Conservation (phyloP, 371 early-diverging fungal genomes). For the Nosema muscidifuracis region DNA sequence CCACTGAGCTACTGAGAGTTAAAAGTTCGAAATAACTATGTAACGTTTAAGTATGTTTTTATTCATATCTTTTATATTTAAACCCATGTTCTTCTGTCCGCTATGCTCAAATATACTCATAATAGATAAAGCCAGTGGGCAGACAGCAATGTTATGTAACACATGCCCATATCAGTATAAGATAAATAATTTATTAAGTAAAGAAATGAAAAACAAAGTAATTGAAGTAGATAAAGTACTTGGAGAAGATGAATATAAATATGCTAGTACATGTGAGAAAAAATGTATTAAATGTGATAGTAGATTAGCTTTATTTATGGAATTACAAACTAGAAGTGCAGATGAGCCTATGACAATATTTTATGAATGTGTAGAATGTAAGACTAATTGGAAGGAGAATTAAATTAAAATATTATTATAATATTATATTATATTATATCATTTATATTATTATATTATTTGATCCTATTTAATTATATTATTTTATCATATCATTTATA, state of each 20-base stretch:
- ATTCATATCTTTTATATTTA: background rate
- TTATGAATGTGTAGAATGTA: conserved; percentile 62
- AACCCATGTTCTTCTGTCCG: conserved; percentile 38
- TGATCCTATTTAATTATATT: too few relatives aligned
- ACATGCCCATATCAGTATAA: conserved; percentile 52
- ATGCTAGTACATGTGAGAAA: conserved; percentile 53
- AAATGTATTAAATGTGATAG: conserved; percentile 71
- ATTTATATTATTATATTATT: too few relatives aligned
- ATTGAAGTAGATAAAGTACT: conserved; percentile 17
- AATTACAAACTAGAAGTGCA: conserved; percentile 91
- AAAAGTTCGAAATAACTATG: background rate
- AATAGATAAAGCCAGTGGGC: conserved; percentile 17
- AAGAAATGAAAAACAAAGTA: conserved; percentile 24
- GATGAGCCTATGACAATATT: conserved; percentile 70
- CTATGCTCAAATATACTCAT: conserved; percentile 49
- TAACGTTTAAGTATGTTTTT: background rate
- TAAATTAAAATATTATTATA: background rate
- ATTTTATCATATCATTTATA: too few relatives aligned
- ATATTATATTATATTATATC: background rate
- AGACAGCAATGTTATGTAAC: conserved; percentile 37
- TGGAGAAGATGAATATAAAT: conserved; percentile 33
- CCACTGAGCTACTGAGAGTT: conserved; percentile 63
- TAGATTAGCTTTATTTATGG: conserved; percentile 80
- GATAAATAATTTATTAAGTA: conserved; percentile 33
- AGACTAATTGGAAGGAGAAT: conserved; percentile 62